Percentiles rank a stretch among this genome's conserved stretches.
Evolutionary conservation across 2,329 filamentous ascomycete species (phyloP).

Genomic region (Talaromyces atroroseus): DNA sequence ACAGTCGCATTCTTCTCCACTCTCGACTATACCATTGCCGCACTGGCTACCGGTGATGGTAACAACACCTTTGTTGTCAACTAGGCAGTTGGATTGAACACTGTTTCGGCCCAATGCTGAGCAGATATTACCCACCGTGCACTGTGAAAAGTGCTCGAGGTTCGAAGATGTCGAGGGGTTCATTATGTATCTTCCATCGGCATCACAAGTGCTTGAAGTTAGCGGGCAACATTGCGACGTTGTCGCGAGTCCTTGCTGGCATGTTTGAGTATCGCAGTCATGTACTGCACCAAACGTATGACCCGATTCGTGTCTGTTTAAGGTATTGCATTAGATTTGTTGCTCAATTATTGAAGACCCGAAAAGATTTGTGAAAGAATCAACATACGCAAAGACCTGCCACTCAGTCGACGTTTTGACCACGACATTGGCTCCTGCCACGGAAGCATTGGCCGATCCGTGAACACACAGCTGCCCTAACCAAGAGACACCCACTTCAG

Average conservation of each 20-base stretch:
- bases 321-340: neutral
- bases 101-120: constrained; percentile 72
- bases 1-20: constrained; percentile 93
- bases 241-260: constrained; percentile 56
- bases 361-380: neutral
- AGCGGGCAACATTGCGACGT: constrained; percentile 77
- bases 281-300: constrained; percentile 96
- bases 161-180: constrained; percentile 75
- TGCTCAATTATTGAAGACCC: too few relatives aligned
- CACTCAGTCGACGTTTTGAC: constrained; percentile 78
- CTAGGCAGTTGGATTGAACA: constrained; percentile 70
- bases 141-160: constrained; percentile 78
- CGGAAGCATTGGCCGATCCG: constrained; percentile 48
- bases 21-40: constrained; percentile 94
- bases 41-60: constrained; percentile 81
- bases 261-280: constrained; percentile 71
- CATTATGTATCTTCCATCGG: constrained; percentile 81
- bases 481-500: constrained; percentile 89
- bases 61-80: constrained; percentile 75
- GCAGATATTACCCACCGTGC: constrained; percentile 90
- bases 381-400: constrained; percentile 71
- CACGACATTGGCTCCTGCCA: constrained; percentile 84
- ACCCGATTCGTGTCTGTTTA: constrained; percentile 66
- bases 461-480: constrained; percentile 75
- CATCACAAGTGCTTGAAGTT: constrained; percentile 62